Evolutionary conservation across 441 rosid species (phyloP), one percentile per base, ranked within the genome.

Genomic region (Melastoma candidum): DNA sequence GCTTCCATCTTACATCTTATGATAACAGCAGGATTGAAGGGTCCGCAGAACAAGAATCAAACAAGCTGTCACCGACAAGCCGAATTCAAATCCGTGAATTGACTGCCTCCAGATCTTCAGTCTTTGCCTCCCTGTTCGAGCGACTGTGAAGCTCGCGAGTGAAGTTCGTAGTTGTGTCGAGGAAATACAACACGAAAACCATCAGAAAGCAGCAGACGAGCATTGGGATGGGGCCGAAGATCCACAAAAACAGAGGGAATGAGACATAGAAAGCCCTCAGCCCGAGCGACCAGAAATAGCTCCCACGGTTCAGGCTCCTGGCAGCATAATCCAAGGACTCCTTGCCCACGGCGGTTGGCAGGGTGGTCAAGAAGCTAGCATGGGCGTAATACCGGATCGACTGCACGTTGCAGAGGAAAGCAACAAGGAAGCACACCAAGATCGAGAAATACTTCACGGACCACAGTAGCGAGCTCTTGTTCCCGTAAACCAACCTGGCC

Each of bases 191-290:
- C 69, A 81, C 57, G 12, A 63, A 73, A 2, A 75, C 71, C 82
- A 90, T 79, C 43, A 71, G 6, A 67, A 77, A 68, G 61, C 87
- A 74, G 65, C 95, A 92, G 6, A 73, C 69, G 59, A 92, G 74
- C 98, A 92, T 87, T 0, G 96, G 95, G 49, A 87, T 85, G 0
- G 96, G 96, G 29, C 96, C 98, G 2, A 90, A 90, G 59, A 74
- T 76, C 98, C 96, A 90, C 10, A 90, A 63, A 70, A 90, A 82
- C 54, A 90, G 80, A 44, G 98, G 93, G 76, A 90, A 87, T 1
- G 98, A 87, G 48, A 92, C 46, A 63, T 90, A 87, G 67, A 83
- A 90, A 48, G 96, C 83, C 22, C 98, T 81, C 57, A 90, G 48
- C 22, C 97, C 97, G 1, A 90, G 80, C 25, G 95, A 87, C 95